Base-by-base conservation (phyloP, 148 eudicot species). In the Chenopodium album region DNA sequence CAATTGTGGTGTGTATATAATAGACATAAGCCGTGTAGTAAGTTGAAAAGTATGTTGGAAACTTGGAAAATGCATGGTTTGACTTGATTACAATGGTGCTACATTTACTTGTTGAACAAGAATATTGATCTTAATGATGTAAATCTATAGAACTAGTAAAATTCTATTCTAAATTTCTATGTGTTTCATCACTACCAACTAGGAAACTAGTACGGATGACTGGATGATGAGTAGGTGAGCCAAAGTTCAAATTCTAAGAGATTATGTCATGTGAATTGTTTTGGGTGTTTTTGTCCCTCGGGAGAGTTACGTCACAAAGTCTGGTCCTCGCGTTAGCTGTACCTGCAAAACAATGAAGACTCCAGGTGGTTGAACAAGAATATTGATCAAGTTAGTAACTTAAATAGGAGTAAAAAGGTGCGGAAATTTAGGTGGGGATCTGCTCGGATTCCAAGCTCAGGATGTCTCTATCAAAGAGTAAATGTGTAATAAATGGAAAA, bases 61-160 rank as follows among this genome's bases (percentile, higher is more conserved):
- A 32, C 34, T 32, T 32, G 34, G 34, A 32, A 32, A 32, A 32
- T 32, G 34, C 34, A 31, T 32, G 20, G 44, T 31, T 68, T 68
- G 72, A 32, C 44, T 68, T 32, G 46, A 12, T 14, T 12, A 68
- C 4, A 68, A 68, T 34, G 20, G 72, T 26, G 1, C 1, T 66
- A 66, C 31, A 4, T 28, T 12, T 65, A 66, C 71, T 66, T 66
- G 71, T 66, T 66, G 71, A 28, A 66, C 71, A 66, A 66, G 71
- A n/a, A 23, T 23, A 22, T 23, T 23, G 31, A 64, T 64, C 23
- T 32, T 32, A 3, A 14, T 52, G 4, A 1, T 66, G 9, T 65
- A 9, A 23, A 32, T 19, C 8, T 4, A 62, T n/a, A 31, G 12
- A 9, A 9, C 12, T 66, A 28, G 71, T 66, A 34, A 66, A 66